Conservation (phyloP, 1,284 basidiomycete species). For the Malassezia obtusa region DNA sequence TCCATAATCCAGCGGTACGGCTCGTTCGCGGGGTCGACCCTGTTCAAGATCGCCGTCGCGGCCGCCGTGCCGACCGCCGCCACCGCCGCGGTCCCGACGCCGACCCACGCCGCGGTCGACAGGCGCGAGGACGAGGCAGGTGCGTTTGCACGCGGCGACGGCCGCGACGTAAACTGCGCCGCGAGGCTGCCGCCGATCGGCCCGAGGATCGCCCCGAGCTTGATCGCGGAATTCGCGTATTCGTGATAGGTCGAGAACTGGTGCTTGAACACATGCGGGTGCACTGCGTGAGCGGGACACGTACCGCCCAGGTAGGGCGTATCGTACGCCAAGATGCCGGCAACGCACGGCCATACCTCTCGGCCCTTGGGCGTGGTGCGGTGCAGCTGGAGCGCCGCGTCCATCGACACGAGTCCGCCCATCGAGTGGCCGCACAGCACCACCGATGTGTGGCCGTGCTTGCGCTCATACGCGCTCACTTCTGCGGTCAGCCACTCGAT, state of each 20-base stretch:
- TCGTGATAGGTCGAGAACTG: conserved; percentile 60
- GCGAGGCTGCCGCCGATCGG: conserved; percentile 35
- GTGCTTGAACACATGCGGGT: conserved; percentile 78
- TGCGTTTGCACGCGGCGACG: background rate
- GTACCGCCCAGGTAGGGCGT: conserved; percentile 54
- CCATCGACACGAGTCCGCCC: conserved; percentile 60
- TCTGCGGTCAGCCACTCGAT: conserved; percentile 53
- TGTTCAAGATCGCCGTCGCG: conserved; percentile 53
- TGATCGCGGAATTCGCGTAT: conserved; percentile 3
- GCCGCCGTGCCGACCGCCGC: conserved; percentile 71
- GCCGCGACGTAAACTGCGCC: background rate
- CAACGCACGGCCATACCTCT: conserved; percentile 63
- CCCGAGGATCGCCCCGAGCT: conserved; percentile 36
- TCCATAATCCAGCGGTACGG: conserved; percentile 61
- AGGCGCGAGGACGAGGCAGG: background rate
- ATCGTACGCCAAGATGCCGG: conserved; percentile 75
- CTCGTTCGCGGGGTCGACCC: conserved; percentile 54
- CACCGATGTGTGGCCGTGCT: conserved; percentile 49
- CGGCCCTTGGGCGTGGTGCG: conserved; percentile 52
- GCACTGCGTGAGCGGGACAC: conserved; percentile 50
- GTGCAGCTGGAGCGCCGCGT: conserved; percentile 56
- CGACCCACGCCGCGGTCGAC: conserved; percentile 9
- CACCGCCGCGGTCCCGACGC: conserved; percentile 48
- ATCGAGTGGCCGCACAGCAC: conserved; percentile 75
- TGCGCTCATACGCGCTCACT: conserved; percentile 70